These are phyloP conservation scores for Penicillium sp. DNA, from an alignment of 2,329 filamentous ascomycete genomes.

Conservation along the genomic window DNA sequence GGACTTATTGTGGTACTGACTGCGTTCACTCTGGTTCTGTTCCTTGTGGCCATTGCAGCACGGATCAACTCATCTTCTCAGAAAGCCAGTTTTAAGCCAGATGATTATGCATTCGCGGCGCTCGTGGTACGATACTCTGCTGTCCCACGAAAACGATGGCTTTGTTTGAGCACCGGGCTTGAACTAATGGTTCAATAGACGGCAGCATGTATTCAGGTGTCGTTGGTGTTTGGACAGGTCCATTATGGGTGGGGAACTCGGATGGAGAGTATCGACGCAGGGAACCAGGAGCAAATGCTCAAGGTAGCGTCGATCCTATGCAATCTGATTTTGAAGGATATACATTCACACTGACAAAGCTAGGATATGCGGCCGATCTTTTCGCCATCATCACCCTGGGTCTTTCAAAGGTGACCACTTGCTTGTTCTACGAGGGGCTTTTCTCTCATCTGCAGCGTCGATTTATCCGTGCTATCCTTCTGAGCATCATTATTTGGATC, in stretches of 20 bases:
- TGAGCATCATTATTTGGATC: slow-evolving; percentile 6
- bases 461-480: slow-evolving; percentile 1
- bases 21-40: slow-evolving; percentile 39
- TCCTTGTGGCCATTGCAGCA: slow-evolving; percentile 36
- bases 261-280: not conserved
- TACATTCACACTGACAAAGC: not conserved
- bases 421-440: slow-evolving; percentile 16
- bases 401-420: slow-evolving; percentile 15
- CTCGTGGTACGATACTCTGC: slow-evolving; percentile 24
- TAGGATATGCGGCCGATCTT: slow-evolving; percentile 15
- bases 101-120: slow-evolving; percentile 38
- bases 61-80: slow-evolving; percentile 40
- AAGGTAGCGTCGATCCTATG: not conserved
- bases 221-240: slow-evolving; percentile 1
- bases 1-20: slow-evolving; percentile 45
- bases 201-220: slow-evolving; percentile 1
- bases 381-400: slow-evolving; percentile 13
- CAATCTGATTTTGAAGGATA: not conserved
- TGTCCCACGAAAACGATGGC: not conserved
- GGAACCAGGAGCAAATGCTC: slow-evolving; percentile 4
- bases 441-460: slow-evolving; percentile 11
- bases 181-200: not conserved
- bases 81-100: slow-evolving; percentile 32
- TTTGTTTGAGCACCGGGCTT: not conserved
- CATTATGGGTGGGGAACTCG: slow-evolving; percentile 12